phyloP scores from a whole-genome alignment of 805 yeast species.

The Nakazawaea populi region DNA sequence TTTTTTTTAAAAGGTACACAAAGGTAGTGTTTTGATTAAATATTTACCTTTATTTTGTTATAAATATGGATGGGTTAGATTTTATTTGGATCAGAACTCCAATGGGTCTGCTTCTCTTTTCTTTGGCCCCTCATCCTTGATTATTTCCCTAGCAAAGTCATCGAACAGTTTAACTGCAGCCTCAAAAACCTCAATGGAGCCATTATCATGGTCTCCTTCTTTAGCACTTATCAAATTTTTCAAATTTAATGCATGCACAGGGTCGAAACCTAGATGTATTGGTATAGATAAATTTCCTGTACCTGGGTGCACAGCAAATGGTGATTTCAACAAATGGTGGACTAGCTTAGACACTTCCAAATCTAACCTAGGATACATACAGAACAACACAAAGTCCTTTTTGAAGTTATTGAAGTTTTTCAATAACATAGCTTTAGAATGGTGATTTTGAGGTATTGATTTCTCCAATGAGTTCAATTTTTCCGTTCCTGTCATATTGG shows the following conservation, averaged over 20 bases:
- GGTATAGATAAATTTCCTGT: slow-evolving; percentile 97
- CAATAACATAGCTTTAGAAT: slow-evolving; percentile 26
- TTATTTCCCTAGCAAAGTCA: slow-evolving; percentile 50
- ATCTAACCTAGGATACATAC: slow-evolving; percentile 88
- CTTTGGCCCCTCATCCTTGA: slow-evolving; percentile 46
- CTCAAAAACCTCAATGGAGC: slow-evolving; percentile 12
- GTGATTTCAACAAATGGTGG: slow-evolving; percentile 90
- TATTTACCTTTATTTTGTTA: neutral
- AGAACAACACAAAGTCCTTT: slow-evolving; percentile 73
- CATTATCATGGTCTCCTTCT: slow-evolving; percentile 39
- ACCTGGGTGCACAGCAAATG: slow-evolving; percentile 94
- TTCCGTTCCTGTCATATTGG: slow-evolving; percentile 45
- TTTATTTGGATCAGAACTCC: slow-evolving; percentile 1
- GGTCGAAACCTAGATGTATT: slow-evolving; percentile 65
- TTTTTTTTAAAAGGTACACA: neutral
- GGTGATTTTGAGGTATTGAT: slow-evolving; percentile 42
- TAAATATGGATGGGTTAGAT: too few relatives aligned
- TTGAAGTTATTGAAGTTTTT: slow-evolving; percentile 51
- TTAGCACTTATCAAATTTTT: slow-evolving; percentile 58
- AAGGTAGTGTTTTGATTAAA: neutral
- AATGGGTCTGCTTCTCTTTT: slow-evolving; percentile 28
- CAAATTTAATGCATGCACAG: slow-evolving; percentile 74
- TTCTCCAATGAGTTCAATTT: slow-evolving; percentile 79
- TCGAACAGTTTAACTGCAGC: slow-evolving; percentile 50
- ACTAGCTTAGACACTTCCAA: slow-evolving; percentile 86